Evolutionary conservation across 2,329 filamentous ascomycete species (phyloP).

Genomic region (Teratosphaeria viscida): DNA sequence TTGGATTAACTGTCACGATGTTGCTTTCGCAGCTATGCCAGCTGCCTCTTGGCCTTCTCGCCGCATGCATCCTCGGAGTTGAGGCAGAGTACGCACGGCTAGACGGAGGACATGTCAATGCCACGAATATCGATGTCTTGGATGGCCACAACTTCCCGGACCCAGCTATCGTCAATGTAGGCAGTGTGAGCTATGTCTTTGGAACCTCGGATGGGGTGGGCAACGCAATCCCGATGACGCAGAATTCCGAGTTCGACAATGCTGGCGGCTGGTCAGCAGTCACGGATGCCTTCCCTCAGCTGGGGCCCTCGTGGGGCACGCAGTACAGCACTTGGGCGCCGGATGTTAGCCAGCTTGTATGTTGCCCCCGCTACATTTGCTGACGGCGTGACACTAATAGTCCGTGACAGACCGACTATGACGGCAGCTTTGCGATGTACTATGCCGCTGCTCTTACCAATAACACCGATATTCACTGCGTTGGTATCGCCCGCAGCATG

Average conservation of each 20-base stretch:
- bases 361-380: not conserved
- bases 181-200: slow-evolving; percentile 47
- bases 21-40: not conserved
- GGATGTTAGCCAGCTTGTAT: slow-evolving; percentile 39
- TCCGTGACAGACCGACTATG: slow-evolving; percentile 7
- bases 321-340: slow-evolving; percentile 49
- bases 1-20: not conserved
- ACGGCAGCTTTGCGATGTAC: slow-evolving; percentile 17
- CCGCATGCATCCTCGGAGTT: not conserved
- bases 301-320: slow-evolving; percentile 37
- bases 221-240: slow-evolving; percentile 43
- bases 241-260: slow-evolving; percentile 36
- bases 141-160: slow-evolving; percentile 41
- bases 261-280: slow-evolving; percentile 37
- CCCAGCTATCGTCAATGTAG: slow-evolving; percentile 33
- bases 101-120: not conserved
- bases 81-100: not conserved
- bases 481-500: slow-evolving; percentile 12
- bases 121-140: slow-evolving; percentile 4
- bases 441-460: slow-evolving; percentile 13
- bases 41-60: not conserved
- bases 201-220: slow-evolving; percentile 27
- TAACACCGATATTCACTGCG: slow-evolving; percentile 13
- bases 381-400: slow-evolving; percentile 13
- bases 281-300: slow-evolving; percentile 41